Base-by-base conservation (phyloP, 2,329 filamentous ascomycete genomes). In the Piedraia hortae region DNA sequence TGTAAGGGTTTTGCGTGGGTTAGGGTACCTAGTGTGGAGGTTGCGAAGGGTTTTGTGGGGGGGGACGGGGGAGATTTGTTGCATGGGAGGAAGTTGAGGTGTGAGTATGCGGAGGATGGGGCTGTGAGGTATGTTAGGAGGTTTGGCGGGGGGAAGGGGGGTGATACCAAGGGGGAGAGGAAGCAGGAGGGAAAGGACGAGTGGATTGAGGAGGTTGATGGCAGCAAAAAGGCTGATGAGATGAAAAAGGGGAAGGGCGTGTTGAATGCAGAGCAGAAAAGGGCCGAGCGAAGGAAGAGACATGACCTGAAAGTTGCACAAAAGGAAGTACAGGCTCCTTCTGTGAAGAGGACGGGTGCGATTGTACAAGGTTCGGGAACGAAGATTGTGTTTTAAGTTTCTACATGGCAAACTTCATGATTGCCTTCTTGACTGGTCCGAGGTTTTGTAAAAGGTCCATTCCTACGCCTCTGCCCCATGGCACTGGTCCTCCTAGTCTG, bases 1-100 rank as follows among this genome's bases (percentile, higher is more conserved):
- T 97, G 85, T 54, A 93, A 93, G 51, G 88, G 85, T 10, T 97
- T 71, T 48, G 85, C 70, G 4, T 97, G 85, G 80, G 65, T 97
- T 28, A 74, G 74, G 29, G 97, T 93, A 46, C 67, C 69, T 40
- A 66, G 78, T 22, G 41, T 80, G 6, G 65, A 73, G 25, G 61
- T 70, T 1, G 77, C 77, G 0, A 62, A 67, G 21, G 59, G 59
- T 36, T 74, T 73, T 3, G 77, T 89, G 31, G 68, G 66, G 41
- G 82, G 82, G 15, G 34, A 46, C 23, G 44, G 51, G 27, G 42
- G 53, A 30, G 39, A 53, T 2, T 52, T 51, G 12, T 43, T 91
- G 25, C 54, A 71, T 22, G 78, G 80, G 13, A 62, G 85, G 14
- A 59, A 66, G 30, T 55, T 97, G 33, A 74, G 82, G 42, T 66